phyloP scores from a whole-genome alignment of 2,329 filamentous ascomycete species.

The Xylaria sp. region DNA sequence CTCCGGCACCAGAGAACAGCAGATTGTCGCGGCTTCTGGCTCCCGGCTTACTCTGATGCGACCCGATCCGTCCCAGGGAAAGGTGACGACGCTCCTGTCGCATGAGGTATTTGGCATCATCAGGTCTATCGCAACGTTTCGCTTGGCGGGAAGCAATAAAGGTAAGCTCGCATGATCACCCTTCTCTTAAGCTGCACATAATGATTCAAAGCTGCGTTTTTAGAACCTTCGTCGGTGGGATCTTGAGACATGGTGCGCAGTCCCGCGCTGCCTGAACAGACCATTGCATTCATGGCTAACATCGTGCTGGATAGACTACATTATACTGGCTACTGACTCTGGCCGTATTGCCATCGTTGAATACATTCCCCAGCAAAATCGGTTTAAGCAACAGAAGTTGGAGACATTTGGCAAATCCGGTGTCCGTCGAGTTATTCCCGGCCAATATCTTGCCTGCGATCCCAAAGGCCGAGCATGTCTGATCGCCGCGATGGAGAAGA shows the following conservation, averaged over 20 bases:
- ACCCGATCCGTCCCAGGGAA: constrained; percentile 85
- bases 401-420: constrained; percentile 99
- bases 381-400: constrained; percentile 87
- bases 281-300: constrained; percentile 39
- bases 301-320: constrained; percentile 74
- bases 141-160: constrained; percentile 93
- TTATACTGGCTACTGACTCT: constrained; percentile 95
- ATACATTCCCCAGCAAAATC: constrained; percentile 86
- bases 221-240: constrained; percentile 52
- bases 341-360: constrained; percentile 94
- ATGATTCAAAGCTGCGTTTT: constrained; percentile 74
- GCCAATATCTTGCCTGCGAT: constrained; percentile 94
- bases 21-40: constrained; percentile 93
- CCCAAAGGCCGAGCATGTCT: constrained; percentile 95
- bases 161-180: constrained; percentile 72
- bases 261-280: constrained; percentile 32
- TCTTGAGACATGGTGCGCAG: constrained; percentile 44
- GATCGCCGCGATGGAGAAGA: constrained; percentile 95
- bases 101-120: constrained; percentile 98
- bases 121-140: constrained; percentile 85
- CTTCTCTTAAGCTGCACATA: constrained; percentile 68
- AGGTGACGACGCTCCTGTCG: constrained; percentile 84
- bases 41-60: constrained; percentile 89
- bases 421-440: constrained; percentile 89
- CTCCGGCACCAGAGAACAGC: constrained; percentile 94